These are phyloP conservation scores for Senna siamea DNA, from an alignment of 306 rosid species.

Conservation along the genomic window DNA sequence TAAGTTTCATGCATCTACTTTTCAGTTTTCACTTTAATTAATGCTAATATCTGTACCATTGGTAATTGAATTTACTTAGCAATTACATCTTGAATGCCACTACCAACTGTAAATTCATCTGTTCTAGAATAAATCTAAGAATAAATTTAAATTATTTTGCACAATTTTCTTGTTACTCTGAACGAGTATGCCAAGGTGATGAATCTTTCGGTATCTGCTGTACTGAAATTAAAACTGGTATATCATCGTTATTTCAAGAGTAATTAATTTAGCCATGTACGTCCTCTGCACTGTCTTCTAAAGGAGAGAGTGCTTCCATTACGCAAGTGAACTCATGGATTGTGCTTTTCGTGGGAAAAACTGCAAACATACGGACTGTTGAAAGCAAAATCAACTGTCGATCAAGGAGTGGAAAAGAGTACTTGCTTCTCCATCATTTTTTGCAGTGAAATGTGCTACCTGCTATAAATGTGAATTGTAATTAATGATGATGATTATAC, in stretches of 20 bases:
- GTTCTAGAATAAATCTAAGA: not conserved
- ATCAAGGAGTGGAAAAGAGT: not conserved
- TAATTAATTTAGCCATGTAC: not conserved
- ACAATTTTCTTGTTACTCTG: not conserved
- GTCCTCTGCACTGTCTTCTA: constrained; percentile 11
- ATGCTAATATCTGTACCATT: not conserved
- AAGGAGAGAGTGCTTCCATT: constrained; percentile 17
- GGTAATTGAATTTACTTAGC: not conserved
- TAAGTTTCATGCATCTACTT: too few species aligned
- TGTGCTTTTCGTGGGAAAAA: too few species aligned
- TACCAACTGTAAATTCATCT: constrained; percentile 4
- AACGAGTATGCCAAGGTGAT: not conserved
- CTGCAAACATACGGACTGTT: not conserved
- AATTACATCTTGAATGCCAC: constrained; percentile 19
- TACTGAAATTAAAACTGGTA: constrained; percentile 11
- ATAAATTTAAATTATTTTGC: too few species aligned
- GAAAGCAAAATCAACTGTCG: constrained; percentile 10
- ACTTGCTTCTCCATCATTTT: not conserved
- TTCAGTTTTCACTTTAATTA: not conserved
- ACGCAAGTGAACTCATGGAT: too few species aligned
- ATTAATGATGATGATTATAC: not conserved
- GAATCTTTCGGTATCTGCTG: constrained; percentile 1
- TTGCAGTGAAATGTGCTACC: not conserved
- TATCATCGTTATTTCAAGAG: too few species aligned
- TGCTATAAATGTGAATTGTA: too few species aligned